These are phyloP conservation scores for Sugiyamaella novakii DNA, from an alignment of 1,139 yeast species.

Conservation along the genomic window DNA sequence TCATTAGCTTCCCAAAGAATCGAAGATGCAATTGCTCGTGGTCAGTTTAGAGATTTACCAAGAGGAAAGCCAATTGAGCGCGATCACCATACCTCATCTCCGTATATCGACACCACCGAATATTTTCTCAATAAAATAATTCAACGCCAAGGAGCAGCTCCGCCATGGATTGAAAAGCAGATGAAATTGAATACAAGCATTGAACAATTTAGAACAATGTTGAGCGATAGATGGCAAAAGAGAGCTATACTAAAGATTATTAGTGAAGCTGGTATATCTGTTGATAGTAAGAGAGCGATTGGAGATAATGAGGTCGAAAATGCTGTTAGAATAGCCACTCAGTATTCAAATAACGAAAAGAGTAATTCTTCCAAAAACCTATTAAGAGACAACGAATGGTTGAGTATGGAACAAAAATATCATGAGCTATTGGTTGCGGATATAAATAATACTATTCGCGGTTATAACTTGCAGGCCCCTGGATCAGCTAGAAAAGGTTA, in stretches of 20 bases:
- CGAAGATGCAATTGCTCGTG: slow-evolving; percentile 70
- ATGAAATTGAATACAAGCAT: slow-evolving; percentile 56
- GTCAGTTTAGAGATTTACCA: slow-evolving; percentile 66
- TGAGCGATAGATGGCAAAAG: slow-evolving; percentile 26
- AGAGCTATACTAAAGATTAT: slow-evolving; percentile 25
- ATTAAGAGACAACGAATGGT: slow-evolving; percentile 44
- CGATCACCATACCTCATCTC: slow-evolving; percentile 46
- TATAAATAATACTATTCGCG: slow-evolving; percentile 63
- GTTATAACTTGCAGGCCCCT: slow-evolving; percentile 83
- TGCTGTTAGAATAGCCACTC: slow-evolving; percentile 15
- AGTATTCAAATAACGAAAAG: slow-evolving; percentile 10
- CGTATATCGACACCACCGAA: slow-evolving; percentile 60
- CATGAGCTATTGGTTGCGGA: slow-evolving; percentile 50
- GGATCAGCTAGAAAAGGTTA: slow-evolving; percentile 71
- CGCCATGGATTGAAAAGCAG: slow-evolving; percentile 90
- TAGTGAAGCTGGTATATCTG: slow-evolving; percentile 12
- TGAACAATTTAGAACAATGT: slow-evolving; percentile 45
- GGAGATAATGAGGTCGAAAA: background rate
- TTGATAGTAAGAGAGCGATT: background rate
- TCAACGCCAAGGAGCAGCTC: slow-evolving; percentile 73
- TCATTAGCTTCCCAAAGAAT: slow-evolving; percentile 74
- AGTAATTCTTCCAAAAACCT: background rate
- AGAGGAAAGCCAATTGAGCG: slow-evolving; percentile 63
- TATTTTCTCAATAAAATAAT: slow-evolving; percentile 72
- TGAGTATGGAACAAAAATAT: slow-evolving; percentile 43